Evolutionary conservation across 1,284 basidiomycete genomes (phyloP), one percentile per base, ranked within the genome.

Genomic region (Cryptococcus sp.): DNA sequence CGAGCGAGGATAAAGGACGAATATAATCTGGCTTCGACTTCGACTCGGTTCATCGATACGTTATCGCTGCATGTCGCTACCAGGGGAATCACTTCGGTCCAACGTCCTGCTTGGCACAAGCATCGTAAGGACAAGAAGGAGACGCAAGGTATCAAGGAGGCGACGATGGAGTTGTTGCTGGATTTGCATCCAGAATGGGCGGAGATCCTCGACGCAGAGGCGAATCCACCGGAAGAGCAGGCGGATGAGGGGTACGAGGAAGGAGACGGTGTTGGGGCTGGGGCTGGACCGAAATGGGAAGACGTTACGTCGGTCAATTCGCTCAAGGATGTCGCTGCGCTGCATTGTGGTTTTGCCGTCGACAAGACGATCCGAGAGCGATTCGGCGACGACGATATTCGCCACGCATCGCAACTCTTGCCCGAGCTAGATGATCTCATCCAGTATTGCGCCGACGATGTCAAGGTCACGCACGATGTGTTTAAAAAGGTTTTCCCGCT

Each of bases 51-150:
- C 69, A 73, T 97, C 33, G 95, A 98, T 68, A 99, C 94, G 0
- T 90, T 98, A 82, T 84, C 90, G 1, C 77, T 99, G 10, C 94
- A 99, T 67, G 85, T 95, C 42, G 91, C 95, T 4, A 86, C 92
- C 3, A 85, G 87, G 52, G 94, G 95, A 5, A 94, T 98, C 50
- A 94, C 92, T 0, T 92, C 89, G 0, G 87, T 92, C 55, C 95
- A 98, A 68, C 83, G 93, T 0, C 89, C 91, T 0, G 86, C 87
- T 2, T 98, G 93, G 92, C 82, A 85, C 74, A 84, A 85, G 64
- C 82, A 92, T 66, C 72, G 76, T 24, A 77, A 78, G 52, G 74
- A 77, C 48, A 75, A 76, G 40, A 50, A 47, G 19, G 69, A 73
- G 31, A 76, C 76, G 38, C 57, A 64, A 22, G 77, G 78, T 23